Evolutionary conservation across 768 basidiomycete genomes (phyloP).

Genomic region (Suillus brevipes): DNA sequence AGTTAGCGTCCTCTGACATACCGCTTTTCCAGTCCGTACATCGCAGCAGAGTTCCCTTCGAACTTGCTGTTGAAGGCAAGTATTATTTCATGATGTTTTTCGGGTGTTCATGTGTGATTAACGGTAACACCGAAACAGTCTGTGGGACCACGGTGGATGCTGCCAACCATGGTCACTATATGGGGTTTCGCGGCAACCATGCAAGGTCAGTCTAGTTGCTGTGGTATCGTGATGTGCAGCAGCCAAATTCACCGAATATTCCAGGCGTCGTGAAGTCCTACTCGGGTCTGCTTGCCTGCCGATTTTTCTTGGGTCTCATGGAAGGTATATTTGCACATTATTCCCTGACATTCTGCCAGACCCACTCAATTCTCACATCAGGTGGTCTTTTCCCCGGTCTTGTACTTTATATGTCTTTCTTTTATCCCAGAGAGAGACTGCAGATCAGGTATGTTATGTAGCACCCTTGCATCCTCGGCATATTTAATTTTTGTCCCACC

Average conservation of each 20-base stretch:
- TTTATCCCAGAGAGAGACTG: conserved; percentile 34
- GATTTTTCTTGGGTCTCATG: conserved; percentile 52
- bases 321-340: conserved; percentile 44
- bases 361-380: conserved; percentile 21
- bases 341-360: background rate
- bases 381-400: conserved; percentile 61
- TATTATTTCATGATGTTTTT: background rate
- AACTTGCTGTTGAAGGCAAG: conserved; percentile 54
- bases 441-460: conserved; percentile 20
- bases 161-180: conserved; percentile 60
- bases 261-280: conserved; percentile 47
- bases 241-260: background rate
- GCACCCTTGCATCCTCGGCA: background rate
- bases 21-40: conserved; percentile 43
- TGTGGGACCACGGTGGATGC: conserved; percentile 55
- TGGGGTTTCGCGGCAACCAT: conserved; percentile 71
- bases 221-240: background rate
- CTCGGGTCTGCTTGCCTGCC: conserved; percentile 52
- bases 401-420: conserved; percentile 56
- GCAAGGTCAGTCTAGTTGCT: conserved; percentile 44
- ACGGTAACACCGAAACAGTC: conserved; percentile 20
- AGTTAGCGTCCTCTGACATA: conserved; percentile 6
- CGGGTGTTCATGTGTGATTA: background rate
- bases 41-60: conserved; percentile 59
- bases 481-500: conserved; percentile 8